Evolutionary conservation across 176 grass and related monocot species (phyloP), one percentile per base, ranked within the genome.

Genomic region (Hsuehochloa calcarea): DNA sequence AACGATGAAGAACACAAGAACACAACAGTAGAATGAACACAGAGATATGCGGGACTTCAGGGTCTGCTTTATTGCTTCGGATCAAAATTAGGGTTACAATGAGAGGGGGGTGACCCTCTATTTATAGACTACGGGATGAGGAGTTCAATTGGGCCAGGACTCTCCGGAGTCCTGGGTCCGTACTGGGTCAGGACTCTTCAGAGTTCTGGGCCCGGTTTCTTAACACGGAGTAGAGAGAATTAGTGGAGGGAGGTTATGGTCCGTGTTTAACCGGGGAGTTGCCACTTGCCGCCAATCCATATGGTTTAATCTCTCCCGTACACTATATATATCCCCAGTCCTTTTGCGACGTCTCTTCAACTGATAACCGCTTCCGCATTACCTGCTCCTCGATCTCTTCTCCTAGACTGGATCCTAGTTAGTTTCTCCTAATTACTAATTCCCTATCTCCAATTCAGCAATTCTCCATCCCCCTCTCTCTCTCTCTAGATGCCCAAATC

Each of bases 211-310:
- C n/a, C n/a, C n/a, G n/a, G n/a, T n/a, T n/a, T n/a, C n/a, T n/a
- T n/a, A n/a, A n/a, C n/a, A 65, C 72, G 88, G 88, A 65, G 52
- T 35, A 54, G 51, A 20, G 27, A 7, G 46, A 77, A 49, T 72
- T 72, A 61, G 22, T 49, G 10, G 31, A 50, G 50, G 52, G 84
- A 84, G 52, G 54, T 83, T 83, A 43, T 56, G 25, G 59, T 65
- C 75, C 89, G 89, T 69, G 68, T 80, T 80, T 74, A 19, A 17
- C 73, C 60, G 74, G 80, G 89, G 67, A 34, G 38, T 23, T 65
- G 88, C 84, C 88, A 78, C 52, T 69, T 83, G 80, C 65, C 44
- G 60, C 77, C 26, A n/a, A 46, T 27, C 47, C 34, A 41, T 9
- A 47, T 79, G 64, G 64, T 60, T n/a, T 47, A n/a, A 4, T 40